Conservation (phyloP, 1,284 basidiomycete genomes). For the Inonotus hispidus region DNA sequence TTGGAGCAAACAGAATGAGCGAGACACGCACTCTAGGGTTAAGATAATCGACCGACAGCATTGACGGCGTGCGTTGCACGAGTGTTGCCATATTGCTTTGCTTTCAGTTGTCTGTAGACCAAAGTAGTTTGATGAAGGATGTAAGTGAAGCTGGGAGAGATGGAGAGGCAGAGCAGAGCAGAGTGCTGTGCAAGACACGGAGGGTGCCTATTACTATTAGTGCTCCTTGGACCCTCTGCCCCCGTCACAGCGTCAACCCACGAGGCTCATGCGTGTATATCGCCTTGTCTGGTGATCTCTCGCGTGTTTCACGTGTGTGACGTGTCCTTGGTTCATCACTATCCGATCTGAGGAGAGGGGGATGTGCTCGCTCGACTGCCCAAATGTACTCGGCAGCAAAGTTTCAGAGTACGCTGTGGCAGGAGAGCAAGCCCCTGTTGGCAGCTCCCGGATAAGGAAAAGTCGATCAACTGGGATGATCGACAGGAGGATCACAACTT, state of each 20-base stretch:
- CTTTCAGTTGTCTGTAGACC: not conserved
- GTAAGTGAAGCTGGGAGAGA: not conserved
- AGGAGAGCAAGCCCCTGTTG: too few relatives aligned
- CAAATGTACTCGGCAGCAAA: too few relatives aligned
- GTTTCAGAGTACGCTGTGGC: too few relatives aligned
- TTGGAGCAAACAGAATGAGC: not conserved
- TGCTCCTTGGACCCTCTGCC: not conserved
- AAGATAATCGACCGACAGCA: not conserved
- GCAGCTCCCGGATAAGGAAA: too few relatives aligned
- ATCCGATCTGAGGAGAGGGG: too few relatives aligned
- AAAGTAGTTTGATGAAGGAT: not conserved
- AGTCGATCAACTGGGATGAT: too few relatives aligned
- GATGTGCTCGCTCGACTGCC: too few relatives aligned
- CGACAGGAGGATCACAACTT: too few relatives aligned
- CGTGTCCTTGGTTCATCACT: not conserved
- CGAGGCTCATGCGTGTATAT: not conserved
- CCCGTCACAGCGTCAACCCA: not conserved
- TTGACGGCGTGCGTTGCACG: not conserved
- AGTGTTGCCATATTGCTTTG: not conserved
- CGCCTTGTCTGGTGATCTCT: not conserved
- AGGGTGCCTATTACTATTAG: constrained; percentile 1
- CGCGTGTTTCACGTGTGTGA: not conserved
- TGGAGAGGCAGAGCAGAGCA: too few relatives aligned
- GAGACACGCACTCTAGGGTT: not conserved
- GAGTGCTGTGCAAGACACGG: not conserved